Conservation (phyloP, 495 filamentous ascomycete species). For the Evernia prunastri region DNA sequence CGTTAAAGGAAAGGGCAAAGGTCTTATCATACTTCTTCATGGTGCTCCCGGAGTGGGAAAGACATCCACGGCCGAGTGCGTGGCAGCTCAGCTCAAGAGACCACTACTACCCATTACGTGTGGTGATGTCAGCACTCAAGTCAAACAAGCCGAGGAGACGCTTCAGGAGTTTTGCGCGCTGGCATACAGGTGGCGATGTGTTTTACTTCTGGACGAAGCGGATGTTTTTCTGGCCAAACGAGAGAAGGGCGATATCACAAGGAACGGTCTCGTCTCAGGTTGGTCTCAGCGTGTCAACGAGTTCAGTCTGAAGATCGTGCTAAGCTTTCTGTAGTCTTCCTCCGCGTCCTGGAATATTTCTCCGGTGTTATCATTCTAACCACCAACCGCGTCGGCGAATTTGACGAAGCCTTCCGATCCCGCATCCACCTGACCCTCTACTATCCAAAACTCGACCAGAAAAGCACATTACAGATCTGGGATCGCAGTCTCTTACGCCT, state of each 20-base stretch:
- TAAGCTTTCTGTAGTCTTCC: slow-evolving; percentile 34
- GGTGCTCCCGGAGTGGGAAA: slow-evolving; percentile 44
- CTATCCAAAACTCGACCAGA: slow-evolving; percentile 7
- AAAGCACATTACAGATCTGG: slow-evolving; percentile 14
- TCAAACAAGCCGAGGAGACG: slow-evolving; percentile 21
- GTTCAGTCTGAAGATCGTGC: neutral
- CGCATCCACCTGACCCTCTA: slow-evolving; percentile 39
- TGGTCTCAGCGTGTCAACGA: neutral
- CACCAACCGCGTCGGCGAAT: slow-evolving; percentile 40
- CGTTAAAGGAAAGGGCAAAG: slow-evolving; percentile 36
- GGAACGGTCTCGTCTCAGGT: slow-evolving; percentile 28
- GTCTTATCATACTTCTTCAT: slow-evolving; percentile 47
- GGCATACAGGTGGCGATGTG: slow-evolving; percentile 28
- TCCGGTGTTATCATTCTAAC: slow-evolving; percentile 51
- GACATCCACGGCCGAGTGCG: slow-evolving; percentile 34
- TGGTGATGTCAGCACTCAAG: slow-evolving; percentile 18
- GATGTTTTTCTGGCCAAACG: slow-evolving; percentile 59
- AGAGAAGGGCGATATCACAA: slow-evolving; percentile 31
- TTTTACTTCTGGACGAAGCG: slow-evolving; percentile 57
- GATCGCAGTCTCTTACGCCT: neutral
- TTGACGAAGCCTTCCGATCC: slow-evolving; percentile 47
- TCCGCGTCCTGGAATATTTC: slow-evolving; percentile 51
- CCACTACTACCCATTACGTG: slow-evolving; percentile 33
- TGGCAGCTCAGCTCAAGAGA: slow-evolving; percentile 29
- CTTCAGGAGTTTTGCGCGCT: slow-evolving; percentile 38